Evolutionary conservation across 73 alveolate genomes (phyloP).

Genomic region (Paramecium bursaria): DNA sequence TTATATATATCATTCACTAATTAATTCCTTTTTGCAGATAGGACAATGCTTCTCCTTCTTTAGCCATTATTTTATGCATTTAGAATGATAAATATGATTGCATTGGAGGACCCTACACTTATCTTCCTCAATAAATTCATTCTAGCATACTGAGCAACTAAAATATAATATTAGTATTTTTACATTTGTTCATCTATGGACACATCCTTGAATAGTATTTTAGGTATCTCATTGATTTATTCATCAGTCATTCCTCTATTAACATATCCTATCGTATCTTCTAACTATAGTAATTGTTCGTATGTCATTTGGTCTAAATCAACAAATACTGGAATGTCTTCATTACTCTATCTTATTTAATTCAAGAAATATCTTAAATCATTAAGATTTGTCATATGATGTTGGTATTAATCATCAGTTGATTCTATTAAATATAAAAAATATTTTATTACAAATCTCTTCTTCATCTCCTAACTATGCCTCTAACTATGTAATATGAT

Average conservation of each 20-base stretch:
- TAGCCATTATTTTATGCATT: slow-evolving; percentile 77
- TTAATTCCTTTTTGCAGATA: slow-evolving; percentile 56
- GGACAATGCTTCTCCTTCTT: slow-evolving; percentile 69
- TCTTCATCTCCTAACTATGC: slow-evolving; percentile 22
- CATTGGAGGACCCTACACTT: slow-evolving; percentile 62
- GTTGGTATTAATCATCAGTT: slow-evolving; percentile 27
- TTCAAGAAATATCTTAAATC: slow-evolving; percentile 47
- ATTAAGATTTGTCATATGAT: slow-evolving; percentile 51
- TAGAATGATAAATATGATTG: slow-evolving; percentile 72
- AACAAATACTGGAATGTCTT: slow-evolving; percentile 56
- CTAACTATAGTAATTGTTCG: slow-evolving; percentile 31
- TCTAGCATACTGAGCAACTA: slow-evolving; percentile 46
- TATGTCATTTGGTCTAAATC: slow-evolving; percentile 33
- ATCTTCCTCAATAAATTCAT: slow-evolving; percentile 15
- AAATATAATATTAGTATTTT: neutral
- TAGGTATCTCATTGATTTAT: slow-evolving; percentile 30
- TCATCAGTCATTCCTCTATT: slow-evolving; percentile 45
- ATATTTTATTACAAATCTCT: neutral
- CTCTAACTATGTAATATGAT: slow-evolving; percentile 32
- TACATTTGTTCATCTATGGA: slow-evolving; percentile 33
- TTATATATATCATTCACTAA: too few species aligned
- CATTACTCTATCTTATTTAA: slow-evolving; percentile 42
- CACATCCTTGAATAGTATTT: neutral
- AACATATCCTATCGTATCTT: slow-evolving; percentile 45
- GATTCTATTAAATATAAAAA: neutral